Conservation (phyloP, 2,329 filamentous ascomycete genomes). For the Pochonia chlamydosporia region DNA sequence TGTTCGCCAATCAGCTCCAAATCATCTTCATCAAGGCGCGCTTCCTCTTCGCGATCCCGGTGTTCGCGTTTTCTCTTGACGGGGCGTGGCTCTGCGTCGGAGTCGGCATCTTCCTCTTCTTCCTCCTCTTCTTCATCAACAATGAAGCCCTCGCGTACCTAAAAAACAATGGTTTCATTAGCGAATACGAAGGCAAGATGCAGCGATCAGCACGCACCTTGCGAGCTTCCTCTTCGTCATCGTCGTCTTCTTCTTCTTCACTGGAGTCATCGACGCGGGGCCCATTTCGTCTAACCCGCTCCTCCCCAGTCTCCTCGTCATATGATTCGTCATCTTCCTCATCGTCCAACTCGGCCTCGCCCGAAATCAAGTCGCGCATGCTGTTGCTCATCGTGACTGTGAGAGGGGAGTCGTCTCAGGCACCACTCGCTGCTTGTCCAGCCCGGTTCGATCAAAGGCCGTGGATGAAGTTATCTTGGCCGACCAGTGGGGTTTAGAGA, state of each 20-base stretch:
- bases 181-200: neutral
- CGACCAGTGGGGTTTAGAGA: neutral
- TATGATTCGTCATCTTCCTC: slow-evolving; percentile 82
- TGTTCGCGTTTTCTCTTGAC: slow-evolving; percentile 71
- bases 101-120: slow-evolving; percentile 58
- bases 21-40: slow-evolving; percentile 92
- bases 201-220: slow-evolving; percentile 46
- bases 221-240: slow-evolving; percentile 78
- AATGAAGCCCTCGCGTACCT: slow-evolving; percentile 94
- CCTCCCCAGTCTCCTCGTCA: slow-evolving; percentile 67
- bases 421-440: neutral
- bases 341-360: slow-evolving; percentile 78
- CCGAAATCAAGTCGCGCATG: slow-evolving; percentile 74
- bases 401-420: slow-evolving; percentile 1
- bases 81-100: slow-evolving; percentile 46
- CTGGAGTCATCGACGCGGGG: slow-evolving; percentile 69
- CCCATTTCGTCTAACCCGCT: slow-evolving; percentile 35
- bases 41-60: slow-evolving; percentile 74
- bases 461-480: neutral
- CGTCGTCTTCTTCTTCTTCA: slow-evolving; percentile 88
- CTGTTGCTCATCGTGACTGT: slow-evolving; percentile 50
- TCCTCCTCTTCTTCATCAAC: slow-evolving; percentile 63
- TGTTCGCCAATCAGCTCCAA: slow-evolving; percentile 88
- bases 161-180: slow-evolving; percentile 13
- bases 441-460: neutral